Conservation (phyloP, 441 rosid genomes). For the Mallotus japonicus region DNA sequence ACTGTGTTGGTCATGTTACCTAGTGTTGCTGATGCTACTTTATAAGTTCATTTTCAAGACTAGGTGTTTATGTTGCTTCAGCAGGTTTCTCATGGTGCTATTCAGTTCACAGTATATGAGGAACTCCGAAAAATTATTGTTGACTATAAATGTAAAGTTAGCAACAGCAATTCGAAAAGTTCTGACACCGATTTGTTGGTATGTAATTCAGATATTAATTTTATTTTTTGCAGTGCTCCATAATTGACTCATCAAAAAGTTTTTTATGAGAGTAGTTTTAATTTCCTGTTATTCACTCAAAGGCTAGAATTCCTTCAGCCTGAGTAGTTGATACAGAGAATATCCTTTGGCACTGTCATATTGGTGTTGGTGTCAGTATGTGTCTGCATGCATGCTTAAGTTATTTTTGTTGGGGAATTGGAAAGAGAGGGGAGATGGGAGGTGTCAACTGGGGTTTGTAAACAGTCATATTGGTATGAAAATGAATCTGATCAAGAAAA, state of each 20-base stretch:
- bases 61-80: slow-evolving; percentile 36
- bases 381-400: background rate
- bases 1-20: slow-evolving; percentile 11
- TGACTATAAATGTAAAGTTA: slow-evolving; percentile 44
- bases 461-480: background rate
- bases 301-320: background rate
- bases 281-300: background rate
- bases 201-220: slow-evolving; percentile 27
- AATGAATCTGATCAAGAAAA: background rate
- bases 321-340: background rate
- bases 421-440: no score
- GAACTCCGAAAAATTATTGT: slow-evolving; percentile 71
- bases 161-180: slow-evolving; percentile 30
- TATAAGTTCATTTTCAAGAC: slow-evolving; percentile 19
- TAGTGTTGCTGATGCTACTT: slow-evolving; percentile 7
- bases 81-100: slow-evolving; percentile 97
- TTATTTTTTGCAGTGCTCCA: background rate
- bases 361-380: background rate
- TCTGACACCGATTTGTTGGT: slow-evolving; percentile 52
- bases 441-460: no score
- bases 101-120: slow-evolving; percentile 90
- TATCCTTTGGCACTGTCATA: background rate
- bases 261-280: background rate
- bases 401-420: no score
- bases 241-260: background rate